These are phyloP conservation scores for Blastocystis hominis DNA, from an alignment of 352 stramenopile species.

Conservation along the genomic window DNA sequence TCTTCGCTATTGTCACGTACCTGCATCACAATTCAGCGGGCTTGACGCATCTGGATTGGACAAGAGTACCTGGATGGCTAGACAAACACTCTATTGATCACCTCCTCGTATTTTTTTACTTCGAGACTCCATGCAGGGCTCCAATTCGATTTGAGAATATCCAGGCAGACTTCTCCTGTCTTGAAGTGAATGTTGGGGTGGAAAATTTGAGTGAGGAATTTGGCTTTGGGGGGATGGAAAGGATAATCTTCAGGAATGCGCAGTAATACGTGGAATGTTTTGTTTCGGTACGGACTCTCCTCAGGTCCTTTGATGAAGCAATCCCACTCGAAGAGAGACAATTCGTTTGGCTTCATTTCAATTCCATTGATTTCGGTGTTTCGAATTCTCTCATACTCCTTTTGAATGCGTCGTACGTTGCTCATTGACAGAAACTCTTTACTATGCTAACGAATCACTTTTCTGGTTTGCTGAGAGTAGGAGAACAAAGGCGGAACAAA, in stretches of 20 bases:
- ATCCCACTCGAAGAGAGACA: background rate
- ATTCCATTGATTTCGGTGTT: background rate
- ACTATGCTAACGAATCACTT: background rate
- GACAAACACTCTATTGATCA: background rate
- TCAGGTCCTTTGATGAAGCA: conserved; percentile 17
- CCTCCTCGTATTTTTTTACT: background rate
- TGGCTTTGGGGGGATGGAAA: conserved; percentile 31
- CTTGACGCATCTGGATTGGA: conserved; percentile 39
- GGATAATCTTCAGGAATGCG: conserved; percentile 32
- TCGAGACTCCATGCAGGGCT: conserved; percentile 38
- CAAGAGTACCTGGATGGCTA: conserved; percentile 33
- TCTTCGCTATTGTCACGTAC: background rate
- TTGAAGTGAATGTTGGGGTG: conserved; percentile 55
- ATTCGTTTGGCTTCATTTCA: background rate
- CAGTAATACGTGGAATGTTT: background rate
- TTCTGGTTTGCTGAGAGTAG: background rate
- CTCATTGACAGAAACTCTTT: background rate
- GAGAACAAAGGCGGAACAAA: background rate
- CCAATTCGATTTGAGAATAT: conserved; percentile 46
- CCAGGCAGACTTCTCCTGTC: conserved; percentile 43
- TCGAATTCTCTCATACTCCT: background rate
- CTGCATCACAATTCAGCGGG: conserved; percentile 55
- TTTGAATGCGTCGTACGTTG: background rate
- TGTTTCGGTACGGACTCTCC: background rate
- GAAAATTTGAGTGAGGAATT: conserved; percentile 31